Evolutionary conservation across 2,329 filamentous ascomycete species (phyloP), one percentile per base, ranked within the genome.

Genomic region (Venturia asperata): DNA sequence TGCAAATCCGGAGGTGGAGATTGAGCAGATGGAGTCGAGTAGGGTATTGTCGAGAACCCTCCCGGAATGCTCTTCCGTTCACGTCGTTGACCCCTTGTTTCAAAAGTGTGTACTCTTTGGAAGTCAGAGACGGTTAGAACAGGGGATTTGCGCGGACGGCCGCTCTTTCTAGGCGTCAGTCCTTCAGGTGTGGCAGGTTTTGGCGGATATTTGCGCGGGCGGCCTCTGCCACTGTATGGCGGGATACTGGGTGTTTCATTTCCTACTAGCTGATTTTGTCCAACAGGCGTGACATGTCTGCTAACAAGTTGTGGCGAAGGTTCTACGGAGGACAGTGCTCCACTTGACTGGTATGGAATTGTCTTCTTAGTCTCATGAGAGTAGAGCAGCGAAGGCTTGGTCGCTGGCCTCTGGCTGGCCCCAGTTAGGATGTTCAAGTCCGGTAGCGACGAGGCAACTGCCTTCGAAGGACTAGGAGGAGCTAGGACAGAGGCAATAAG

Each of bases 161-260:
- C 52, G 21, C 52, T 19, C 27, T 37, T 58, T 37, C 17, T 34
- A 1, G 27, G 30, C 27, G 17, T n/a, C 30, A 19, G 52, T 58
- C 52, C 30, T 37, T 58, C 52, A 58, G 52, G 5, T 34, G 30
- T 37, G 19, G 10, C 52, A 34, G 52, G 37, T 19, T 58, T 58
- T 58, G 52, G 52, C 27, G 52, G 52, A 37, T 58, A 58, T 58
- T 58, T 58, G 4, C 52, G 52, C 19, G 52, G 52, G 7, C 52
- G 27, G 13, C 52, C 52, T 24, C 52, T 34, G 30, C 52, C 52
- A 37, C 52, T 58, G n/a, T 58, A 58, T n/a, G 52, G 52, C 19
- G 30, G 52, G 1, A 58, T 7, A 58, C 30, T n/a, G 15, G 52
- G 30, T 58, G 30, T 21, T 24, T 58, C 30, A 19, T 58, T 10